These are phyloP conservation scores for Sphenostylis stenocarpa DNA, from an alignment of 306 rosid genomes.

Conservation along the genomic window DNA sequence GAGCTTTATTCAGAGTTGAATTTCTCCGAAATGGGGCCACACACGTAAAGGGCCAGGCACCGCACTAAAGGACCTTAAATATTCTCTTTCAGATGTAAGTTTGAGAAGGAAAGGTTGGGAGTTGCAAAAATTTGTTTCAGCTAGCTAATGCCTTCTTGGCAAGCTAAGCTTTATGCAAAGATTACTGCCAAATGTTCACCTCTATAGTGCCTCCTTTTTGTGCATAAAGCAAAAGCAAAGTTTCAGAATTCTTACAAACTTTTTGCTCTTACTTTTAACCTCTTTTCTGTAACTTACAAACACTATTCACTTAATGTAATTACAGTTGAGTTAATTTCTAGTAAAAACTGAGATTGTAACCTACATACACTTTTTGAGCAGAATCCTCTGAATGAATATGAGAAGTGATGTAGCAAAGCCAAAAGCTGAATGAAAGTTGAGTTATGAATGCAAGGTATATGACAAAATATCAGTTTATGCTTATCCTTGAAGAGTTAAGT, in stretches of 20 bases:
- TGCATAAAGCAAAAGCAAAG: constrained; percentile 12
- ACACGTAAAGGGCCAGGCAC: constrained; percentile 15
- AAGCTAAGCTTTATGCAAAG: neutral
- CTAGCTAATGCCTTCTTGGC: neutral
- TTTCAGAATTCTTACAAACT: neutral
- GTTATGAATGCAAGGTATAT: neutral
- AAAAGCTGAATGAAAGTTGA: no score
- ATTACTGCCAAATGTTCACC: neutral
- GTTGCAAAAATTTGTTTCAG: neutral
- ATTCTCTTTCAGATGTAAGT: constrained; percentile 29
- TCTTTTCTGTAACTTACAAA: neutral
- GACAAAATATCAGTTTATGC: neutral
- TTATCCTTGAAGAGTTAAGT: neutral
- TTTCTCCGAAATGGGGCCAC: constrained; percentile 9
- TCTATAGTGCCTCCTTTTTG: neutral
- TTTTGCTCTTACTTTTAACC: neutral
- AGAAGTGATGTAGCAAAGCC: no score
- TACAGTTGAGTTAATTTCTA: no score
- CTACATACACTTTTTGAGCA: no score
- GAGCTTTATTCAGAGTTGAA: constrained; percentile 27
- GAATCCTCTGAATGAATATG: no score
- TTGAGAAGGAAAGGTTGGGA: neutral
- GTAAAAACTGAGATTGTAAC: no score
- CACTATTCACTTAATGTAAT: neutral
- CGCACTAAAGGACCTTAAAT: constrained; percentile 24